phyloP scores from a whole-genome alignment of 2,329 filamentous ascomycete genomes.

The Hymenoscyphus albidus region DNA sequence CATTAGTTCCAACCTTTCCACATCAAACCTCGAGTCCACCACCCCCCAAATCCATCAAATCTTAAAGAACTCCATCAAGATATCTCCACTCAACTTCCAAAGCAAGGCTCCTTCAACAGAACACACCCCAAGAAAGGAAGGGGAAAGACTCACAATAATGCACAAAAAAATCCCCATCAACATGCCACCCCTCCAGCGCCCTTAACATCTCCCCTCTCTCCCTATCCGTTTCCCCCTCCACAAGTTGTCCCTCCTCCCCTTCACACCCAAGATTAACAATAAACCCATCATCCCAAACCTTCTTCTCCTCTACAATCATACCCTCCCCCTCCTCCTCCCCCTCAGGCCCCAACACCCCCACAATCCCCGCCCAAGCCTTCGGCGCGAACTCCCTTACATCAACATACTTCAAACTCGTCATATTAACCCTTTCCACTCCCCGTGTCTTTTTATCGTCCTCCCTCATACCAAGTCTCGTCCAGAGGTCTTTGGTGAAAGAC shows the following conservation, averaged over 20 bases:
- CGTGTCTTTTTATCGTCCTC: constrained; percentile 62
- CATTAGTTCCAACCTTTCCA: background rate
- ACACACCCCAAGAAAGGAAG: background rate
- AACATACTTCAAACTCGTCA: background rate
- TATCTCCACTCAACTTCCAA: too few relatives aligned
- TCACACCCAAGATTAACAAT: constrained; percentile 66
- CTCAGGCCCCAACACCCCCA: constrained; percentile 53
- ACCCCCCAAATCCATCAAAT: too few relatives aligned
- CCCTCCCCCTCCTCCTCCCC: constrained; percentile 45
- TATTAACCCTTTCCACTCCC: constrained; percentile 40
- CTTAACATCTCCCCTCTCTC: constrained; percentile 45
- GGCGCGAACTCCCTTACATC: constrained; percentile 36
- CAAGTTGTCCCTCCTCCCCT: constrained; percentile 45
- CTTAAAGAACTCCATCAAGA: too few relatives aligned
- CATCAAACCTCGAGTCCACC: too few relatives aligned
- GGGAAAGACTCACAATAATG: constrained; percentile 47
- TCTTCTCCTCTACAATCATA: background rate
- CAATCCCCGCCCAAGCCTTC: constrained; percentile 63
- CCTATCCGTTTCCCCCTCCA: constrained; percentile 37
- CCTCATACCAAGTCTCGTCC: constrained; percentile 63
- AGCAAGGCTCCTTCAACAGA: background rate
- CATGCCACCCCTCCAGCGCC: constrained; percentile 59
- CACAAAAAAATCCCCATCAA: constrained; percentile 69
- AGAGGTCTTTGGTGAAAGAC: constrained; percentile 48
- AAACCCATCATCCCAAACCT: constrained; percentile 59